Evolutionary conservation across 2,329 filamentous ascomycete species (phyloP).

Genomic region (Apiospora rasikravindrae): DNA sequence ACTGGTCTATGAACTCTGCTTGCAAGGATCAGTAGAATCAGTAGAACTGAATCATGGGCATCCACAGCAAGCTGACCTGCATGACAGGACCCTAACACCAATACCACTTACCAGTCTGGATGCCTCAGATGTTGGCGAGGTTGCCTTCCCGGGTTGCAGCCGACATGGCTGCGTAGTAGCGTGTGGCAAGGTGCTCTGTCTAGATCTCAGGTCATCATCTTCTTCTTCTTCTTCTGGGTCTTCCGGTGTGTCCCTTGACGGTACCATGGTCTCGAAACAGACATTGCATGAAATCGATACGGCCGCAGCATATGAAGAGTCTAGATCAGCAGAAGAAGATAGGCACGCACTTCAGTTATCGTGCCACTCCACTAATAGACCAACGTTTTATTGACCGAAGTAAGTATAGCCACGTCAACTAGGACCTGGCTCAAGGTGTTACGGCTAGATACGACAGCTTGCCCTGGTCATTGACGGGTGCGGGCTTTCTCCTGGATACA

Average conservation of each 20-base stretch:
- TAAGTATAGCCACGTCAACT: neutral
- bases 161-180: neutral
- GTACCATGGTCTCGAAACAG: neutral
- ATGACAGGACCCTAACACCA: neutral
- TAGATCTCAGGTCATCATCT: neutral
- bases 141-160: neutral
- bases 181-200: neutral
- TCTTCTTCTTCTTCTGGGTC: too few species aligned
- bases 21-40: neutral
- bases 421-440: neutral
- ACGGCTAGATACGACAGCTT: too few species aligned
- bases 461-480: neutral
- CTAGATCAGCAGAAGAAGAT: neutral
- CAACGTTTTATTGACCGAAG: too few species aligned
- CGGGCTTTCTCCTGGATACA: neutral
- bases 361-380: neutral
- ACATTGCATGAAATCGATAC: neutral
- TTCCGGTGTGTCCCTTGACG: neutral
- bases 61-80: neutral
- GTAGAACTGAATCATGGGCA: neutral
- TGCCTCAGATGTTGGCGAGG: neutral
- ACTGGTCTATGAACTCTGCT: neutral
- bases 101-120: too few species aligned
- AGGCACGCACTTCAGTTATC: too few species aligned
- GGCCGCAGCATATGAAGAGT: neutral